Percentiles rank a stretch among this genome's conserved stretches.
Conservation (phyloP, 768 basidiomycete genomes). For the Lyophyllum shimeji region DNA sequence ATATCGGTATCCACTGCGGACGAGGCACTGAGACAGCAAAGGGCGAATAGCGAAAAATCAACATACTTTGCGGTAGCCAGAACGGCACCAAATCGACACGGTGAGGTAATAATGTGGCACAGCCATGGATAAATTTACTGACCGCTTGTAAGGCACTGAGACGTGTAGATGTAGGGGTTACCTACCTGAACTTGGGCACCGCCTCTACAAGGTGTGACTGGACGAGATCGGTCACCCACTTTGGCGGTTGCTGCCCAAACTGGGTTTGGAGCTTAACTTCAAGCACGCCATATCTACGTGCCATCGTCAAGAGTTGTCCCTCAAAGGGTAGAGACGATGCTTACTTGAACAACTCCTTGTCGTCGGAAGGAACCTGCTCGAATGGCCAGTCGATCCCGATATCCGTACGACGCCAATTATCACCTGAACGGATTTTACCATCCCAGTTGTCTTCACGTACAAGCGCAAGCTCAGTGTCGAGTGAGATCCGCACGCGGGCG, state of each 20-base stretch:
- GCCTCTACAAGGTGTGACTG: constrained; percentile 95
- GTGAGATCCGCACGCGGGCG: constrained; percentile 96
- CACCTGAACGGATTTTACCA: constrained; percentile 65
- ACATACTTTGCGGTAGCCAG: constrained; percentile 93
- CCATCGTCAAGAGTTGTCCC: background rate
- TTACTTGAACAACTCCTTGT: constrained; percentile 91
- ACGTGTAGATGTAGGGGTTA: background rate
- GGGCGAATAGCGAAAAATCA: background rate
- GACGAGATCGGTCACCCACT: constrained; percentile 97
- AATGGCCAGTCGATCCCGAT: constrained; percentile 94
- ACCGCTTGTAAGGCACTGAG: constrained; percentile 1
- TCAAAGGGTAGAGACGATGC: constrained; percentile 14
- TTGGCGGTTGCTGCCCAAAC: constrained; percentile 90
- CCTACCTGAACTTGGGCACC: constrained; percentile 93
- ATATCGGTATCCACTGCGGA: constrained; percentile 89
- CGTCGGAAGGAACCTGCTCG: constrained; percentile 65
- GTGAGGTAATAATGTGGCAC: constrained; percentile 87
- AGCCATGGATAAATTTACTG: constrained; percentile 96
- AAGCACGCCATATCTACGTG: constrained; percentile 77
- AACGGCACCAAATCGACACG: constrained; percentile 96
- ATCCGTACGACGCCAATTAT: constrained; percentile 95
- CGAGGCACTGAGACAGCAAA: background rate
- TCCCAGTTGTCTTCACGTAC: constrained; percentile 98
- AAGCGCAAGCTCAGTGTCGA: constrained; percentile 95
- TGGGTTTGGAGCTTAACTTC: constrained; percentile 99